These are phyloP conservation scores for Scytalidium sp. DNA, from an alignment of 2,329 filamentous ascomycete genomes.

Conservation along the genomic window DNA sequence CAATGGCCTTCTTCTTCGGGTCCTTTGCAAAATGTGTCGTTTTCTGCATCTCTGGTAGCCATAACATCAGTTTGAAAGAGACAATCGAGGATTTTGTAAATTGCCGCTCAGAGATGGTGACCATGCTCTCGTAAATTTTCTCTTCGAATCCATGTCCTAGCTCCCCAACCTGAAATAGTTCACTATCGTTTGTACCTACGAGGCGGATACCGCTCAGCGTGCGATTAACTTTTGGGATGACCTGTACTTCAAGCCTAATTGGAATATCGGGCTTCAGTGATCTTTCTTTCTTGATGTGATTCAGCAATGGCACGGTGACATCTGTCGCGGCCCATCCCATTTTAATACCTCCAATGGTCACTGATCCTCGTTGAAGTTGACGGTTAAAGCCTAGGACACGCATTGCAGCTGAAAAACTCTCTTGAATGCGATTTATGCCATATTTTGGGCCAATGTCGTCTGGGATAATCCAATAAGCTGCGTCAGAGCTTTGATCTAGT, in stretches of 20 bases:
- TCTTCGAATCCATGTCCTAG: background rate
- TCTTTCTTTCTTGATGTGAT: background rate
- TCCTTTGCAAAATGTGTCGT: background rate
- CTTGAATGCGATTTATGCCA: constrained; percentile 19
- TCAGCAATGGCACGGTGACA: background rate
- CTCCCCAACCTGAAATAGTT: background rate
- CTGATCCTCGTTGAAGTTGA: background rate
- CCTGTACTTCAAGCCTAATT: background rate
- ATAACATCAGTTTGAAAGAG: background rate
- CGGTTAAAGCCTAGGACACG: constrained; percentile 2
- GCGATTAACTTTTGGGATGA: background rate
- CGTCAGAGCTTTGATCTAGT: background rate
- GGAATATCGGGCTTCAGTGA: background rate
- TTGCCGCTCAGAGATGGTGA: background rate
- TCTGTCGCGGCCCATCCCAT: background rate
- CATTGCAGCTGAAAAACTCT: constrained; percentile 12
- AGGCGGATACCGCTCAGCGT: background rate
- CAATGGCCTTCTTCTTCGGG: background rate
- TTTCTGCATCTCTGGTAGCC: background rate
- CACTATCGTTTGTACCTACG: background rate
- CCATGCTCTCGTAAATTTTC: background rate
- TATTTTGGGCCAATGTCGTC: background rate
- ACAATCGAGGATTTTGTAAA: background rate
- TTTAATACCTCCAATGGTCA: background rate
- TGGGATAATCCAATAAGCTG: constrained; percentile 21